Evolutionary conservation across 768 basidiomycete species (phyloP).

Genomic region (Cantharellus anzutake): DNA sequence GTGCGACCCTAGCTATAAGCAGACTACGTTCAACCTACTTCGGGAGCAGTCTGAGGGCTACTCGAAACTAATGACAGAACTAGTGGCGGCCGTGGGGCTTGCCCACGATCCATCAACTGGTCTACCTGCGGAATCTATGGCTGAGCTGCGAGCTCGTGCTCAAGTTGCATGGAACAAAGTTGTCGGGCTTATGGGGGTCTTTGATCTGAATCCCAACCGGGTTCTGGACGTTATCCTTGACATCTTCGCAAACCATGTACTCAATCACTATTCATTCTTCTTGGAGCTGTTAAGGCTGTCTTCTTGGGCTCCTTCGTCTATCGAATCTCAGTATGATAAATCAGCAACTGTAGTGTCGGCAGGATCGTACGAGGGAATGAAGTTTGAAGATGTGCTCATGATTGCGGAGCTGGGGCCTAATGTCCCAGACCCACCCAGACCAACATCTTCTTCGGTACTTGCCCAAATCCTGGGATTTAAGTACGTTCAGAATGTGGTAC

Average conservation of each 20-base stretch:
- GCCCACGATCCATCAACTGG: constrained; percentile 52
- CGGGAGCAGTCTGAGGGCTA: constrained; percentile 97
- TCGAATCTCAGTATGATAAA: neutral
- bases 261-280: constrained; percentile 78
- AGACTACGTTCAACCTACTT: constrained; percentile 94
- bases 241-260: constrained; percentile 63
- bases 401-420: constrained; percentile 25
- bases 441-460: constrained; percentile 33
- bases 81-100: constrained; percentile 58
- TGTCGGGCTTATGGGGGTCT: constrained; percentile 82
- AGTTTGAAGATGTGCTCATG: constrained; percentile 43
- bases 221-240: constrained; percentile 89
- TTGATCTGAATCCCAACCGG: constrained; percentile 89
- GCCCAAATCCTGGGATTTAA: constrained; percentile 98
- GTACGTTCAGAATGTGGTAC: constrained; percentile 75
- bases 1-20: constrained; percentile 51
- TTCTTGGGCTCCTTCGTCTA: constrained; percentile 38
- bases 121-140: constrained; percentile 37
- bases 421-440: neutral
- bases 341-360: constrained; percentile 10
- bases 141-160: constrained; percentile 42
- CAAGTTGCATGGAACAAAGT: constrained; percentile 64
- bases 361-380: constrained; percentile 34
- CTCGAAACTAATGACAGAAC: constrained; percentile 74
- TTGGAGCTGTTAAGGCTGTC: constrained; percentile 69